Conservation (phyloP, 164 flowering plant species). For the Aristolochia contorta region DNA sequence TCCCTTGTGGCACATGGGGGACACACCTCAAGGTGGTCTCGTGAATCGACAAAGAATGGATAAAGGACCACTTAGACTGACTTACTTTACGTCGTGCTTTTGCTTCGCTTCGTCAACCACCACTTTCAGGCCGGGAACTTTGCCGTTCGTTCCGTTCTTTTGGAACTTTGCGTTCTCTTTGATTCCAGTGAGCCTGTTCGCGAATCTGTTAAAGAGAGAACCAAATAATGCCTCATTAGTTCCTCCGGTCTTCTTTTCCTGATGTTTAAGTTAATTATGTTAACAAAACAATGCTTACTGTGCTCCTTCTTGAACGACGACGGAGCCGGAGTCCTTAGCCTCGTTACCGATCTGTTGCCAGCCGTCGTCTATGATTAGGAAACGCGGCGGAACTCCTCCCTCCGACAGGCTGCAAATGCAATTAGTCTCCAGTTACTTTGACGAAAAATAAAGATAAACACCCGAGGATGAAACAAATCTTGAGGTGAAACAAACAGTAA, state of each 20-base stretch:
- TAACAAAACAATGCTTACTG: conserved; percentile 45
- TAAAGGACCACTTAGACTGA: neutral
- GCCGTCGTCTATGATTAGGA: conserved; percentile 92
- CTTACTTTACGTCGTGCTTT: conserved; percentile 70
- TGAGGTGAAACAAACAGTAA: neutral
- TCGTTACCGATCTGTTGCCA: conserved; percentile 90
- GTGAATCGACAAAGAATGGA: too few species aligned
- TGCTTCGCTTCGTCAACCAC: conserved; percentile 74
- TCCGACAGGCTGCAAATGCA: conserved; percentile 48
- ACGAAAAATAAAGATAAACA: neutral
- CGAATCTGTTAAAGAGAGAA: conserved; percentile 45
- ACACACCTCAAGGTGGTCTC: too few species aligned
- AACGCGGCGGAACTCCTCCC: conserved; percentile 82
- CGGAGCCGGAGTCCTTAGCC: conserved; percentile 21
- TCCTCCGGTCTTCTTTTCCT: too few species aligned
- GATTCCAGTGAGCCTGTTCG: conserved; percentile 76
- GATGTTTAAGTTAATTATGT: too few species aligned
- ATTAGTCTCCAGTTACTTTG: neutral
- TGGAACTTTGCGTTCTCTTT: conserved; percentile 88
- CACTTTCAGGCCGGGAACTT: conserved; percentile 59
- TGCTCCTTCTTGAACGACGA: conserved; percentile 82
- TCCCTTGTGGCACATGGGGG: too few species aligned
- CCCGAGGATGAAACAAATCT: neutral
- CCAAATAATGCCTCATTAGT: neutral
- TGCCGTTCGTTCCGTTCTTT: conserved; percentile 48